phyloP scores from a whole-genome alignment of 768 basidiomycete species.

The Leccinum subgranulosum region DNA sequence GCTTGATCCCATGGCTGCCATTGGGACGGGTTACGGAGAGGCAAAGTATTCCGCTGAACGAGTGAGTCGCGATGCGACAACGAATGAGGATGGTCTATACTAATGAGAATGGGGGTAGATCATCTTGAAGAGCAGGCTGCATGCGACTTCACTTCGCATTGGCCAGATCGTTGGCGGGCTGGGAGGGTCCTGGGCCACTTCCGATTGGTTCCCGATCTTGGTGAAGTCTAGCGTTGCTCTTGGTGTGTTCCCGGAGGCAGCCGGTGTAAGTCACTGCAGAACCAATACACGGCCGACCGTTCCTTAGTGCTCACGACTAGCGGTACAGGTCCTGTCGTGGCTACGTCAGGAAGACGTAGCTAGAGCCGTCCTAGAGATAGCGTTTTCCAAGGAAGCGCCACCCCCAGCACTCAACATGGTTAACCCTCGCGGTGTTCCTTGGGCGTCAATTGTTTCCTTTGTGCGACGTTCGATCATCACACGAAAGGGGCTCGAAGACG shows the following conservation, averaged over 20 bases:
- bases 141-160: constrained; percentile 38
- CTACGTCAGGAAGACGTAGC: constrained; percentile 41
- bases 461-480: constrained; percentile 20
- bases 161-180: constrained; percentile 45
- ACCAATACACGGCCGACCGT: neutral
- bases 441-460: constrained; percentile 28
- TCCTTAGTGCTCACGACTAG: too few species aligned
- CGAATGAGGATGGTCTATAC: neutral
- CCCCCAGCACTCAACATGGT: constrained; percentile 35
- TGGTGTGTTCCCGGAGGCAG: constrained; percentile 26
- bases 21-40: constrained; percentile 45
- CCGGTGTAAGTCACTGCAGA: constrained; percentile 29
- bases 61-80: constrained; percentile 14
- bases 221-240: constrained; percentile 32
- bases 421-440: constrained; percentile 36
- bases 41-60: constrained; percentile 44
- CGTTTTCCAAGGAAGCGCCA: constrained; percentile 13
- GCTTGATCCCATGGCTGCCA: constrained; percentile 30
- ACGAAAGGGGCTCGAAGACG: constrained; percentile 1
- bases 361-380: constrained; percentile 28
- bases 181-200: constrained; percentile 41
- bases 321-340: constrained; percentile 39
- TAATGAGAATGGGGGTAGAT: constrained; percentile 24
- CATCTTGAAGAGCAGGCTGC: constrained; percentile 37
- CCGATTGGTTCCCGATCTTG: constrained; percentile 47